These are phyloP conservation scores for Panaeolus papilionaceus DNA, from an alignment of 768 basidiomycete genomes.

Conservation along the genomic window DNA sequence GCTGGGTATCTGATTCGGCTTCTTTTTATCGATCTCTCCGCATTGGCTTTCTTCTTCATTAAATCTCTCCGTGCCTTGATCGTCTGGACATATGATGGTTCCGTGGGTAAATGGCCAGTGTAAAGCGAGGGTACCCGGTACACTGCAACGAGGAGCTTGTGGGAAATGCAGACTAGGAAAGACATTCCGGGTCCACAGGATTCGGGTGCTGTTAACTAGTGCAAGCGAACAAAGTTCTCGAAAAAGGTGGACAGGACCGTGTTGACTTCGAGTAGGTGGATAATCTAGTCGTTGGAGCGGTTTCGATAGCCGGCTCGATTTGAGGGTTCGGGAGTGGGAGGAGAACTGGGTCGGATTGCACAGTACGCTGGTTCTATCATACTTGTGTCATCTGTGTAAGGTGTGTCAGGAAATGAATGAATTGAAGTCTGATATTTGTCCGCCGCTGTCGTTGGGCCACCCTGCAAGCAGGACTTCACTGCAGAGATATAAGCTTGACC, in stretches of 20 bases:
- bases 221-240: not conserved
- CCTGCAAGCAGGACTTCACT: not conserved
- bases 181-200: not conserved
- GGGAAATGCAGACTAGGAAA: slow-evolving; percentile 1
- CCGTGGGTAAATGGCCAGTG: slow-evolving; percentile 4
- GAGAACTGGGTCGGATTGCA: slow-evolving; percentile 4
- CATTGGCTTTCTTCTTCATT: not conserved
- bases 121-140: not conserved
- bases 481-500: not conserved
- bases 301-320: not conserved
- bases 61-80: slow-evolving; percentile 13
- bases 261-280: not conserved
- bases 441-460: not conserved
- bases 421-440: not conserved
- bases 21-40: not conserved
- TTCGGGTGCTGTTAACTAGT: not conserved
- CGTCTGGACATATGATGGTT: slow-evolving; percentile 7
- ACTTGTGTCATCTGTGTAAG: not conserved
- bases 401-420: not conserved
- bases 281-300: not conserved
- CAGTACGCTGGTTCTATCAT: not conserved
- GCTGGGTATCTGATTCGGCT: not conserved
- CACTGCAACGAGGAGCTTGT: not conserved
- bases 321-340: not conserved
- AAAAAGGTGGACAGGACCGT: not conserved